Base-by-base conservation (phyloP, 176 grass and related monocot genomes). In the Aegilops bicornis region DNA sequence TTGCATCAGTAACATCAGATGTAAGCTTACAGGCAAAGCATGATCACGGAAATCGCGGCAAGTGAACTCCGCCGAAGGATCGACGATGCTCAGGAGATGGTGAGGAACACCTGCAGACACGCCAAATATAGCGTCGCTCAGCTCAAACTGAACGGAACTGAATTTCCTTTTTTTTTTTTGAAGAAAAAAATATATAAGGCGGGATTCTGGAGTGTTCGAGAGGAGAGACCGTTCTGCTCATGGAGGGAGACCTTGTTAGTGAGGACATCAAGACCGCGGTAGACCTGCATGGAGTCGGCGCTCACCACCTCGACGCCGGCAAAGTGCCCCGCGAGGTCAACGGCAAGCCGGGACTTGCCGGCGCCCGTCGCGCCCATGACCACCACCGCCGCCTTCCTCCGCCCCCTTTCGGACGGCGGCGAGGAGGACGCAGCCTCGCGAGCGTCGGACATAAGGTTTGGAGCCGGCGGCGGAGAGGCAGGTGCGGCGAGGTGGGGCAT, bases 281-380 rank as follows among this genome's bases (percentile, higher is more conserved):
- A 99, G 61, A 99, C 82, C 80, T 99, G 94, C 97, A 99, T 98
- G 79, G 94, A 98, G 84, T 98, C 97, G 60, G 92, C 94, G 88
- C 90, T 93, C 66, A 96, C 85, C 59, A 98, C 82, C 87, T 98
- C 90, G 24, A 96, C 87, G 81, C 87, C 88, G 61, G 90, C 65
- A 66, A 99, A 94, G 87, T 93, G 71, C 13, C 30, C 70, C 15
- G 87, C 90, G 62, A 96, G 97, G 87, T 99, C 97, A 61, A 99
- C 83, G 47, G 92, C 92, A 60, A 99, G 89, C 72, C 91, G 89
- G 52, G 94, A 99, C 87, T 99, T 99, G 52, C 97, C 92, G 19
- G 92, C 92, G 22, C 96, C 96, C 36, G 96, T 98, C 14, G 93
- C 90, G 69, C 97, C 97, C 93, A 98, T 94, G 67, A 98, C 91